Conservation (phyloP, 1,139 yeast species). For the Spathaspora sp. region DNA sequence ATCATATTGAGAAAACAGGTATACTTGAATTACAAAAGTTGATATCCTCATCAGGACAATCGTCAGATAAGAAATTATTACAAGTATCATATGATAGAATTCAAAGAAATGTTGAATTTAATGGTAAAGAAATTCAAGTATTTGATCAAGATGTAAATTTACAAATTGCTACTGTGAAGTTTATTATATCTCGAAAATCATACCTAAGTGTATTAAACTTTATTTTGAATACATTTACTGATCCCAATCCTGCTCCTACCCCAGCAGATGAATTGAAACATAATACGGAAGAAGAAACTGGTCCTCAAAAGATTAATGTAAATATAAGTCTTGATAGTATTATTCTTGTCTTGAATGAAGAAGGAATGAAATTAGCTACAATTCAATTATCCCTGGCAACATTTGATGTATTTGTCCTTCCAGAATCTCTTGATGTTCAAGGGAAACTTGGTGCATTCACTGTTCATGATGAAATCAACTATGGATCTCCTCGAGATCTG, state of each 20-base stretch:
- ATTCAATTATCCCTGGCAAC: slow-evolving; percentile 73
- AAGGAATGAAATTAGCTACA: slow-evolving; percentile 79
- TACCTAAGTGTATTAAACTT: slow-evolving; percentile 78
- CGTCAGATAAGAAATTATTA: slow-evolving; percentile 48
- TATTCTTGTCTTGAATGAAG: slow-evolving; percentile 76
- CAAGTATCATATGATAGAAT: slow-evolving; percentile 58
- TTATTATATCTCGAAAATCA: slow-evolving; percentile 76
- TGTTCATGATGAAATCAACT: slow-evolving; percentile 72
- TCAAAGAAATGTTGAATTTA: slow-evolving; percentile 61
- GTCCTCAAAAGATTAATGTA: slow-evolving; percentile 75
- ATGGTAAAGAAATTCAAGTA: slow-evolving; percentile 60
- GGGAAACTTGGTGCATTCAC: slow-evolving; percentile 83
- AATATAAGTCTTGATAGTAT: slow-evolving; percentile 72
- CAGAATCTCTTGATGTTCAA: slow-evolving; percentile 73
- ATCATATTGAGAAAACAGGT: slow-evolving; percentile 66
- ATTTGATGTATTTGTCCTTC: slow-evolving; percentile 63
- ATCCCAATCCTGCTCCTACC: slow-evolving; percentile 66
- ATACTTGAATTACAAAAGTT: slow-evolving; percentile 66
- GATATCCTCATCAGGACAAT: slow-evolving; percentile 55
- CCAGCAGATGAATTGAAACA: slow-evolving; percentile 71
- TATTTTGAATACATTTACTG: slow-evolving; percentile 82
- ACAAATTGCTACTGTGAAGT: slow-evolving; percentile 75
- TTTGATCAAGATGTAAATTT: slow-evolving; percentile 78
- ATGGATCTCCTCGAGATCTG: slow-evolving; percentile 61
- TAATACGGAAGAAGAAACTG: slow-evolving; percentile 51